Base-by-base conservation (phyloP, 1,284 basidiomycete species). In the Austroboletus novae-zelandiae region DNA sequence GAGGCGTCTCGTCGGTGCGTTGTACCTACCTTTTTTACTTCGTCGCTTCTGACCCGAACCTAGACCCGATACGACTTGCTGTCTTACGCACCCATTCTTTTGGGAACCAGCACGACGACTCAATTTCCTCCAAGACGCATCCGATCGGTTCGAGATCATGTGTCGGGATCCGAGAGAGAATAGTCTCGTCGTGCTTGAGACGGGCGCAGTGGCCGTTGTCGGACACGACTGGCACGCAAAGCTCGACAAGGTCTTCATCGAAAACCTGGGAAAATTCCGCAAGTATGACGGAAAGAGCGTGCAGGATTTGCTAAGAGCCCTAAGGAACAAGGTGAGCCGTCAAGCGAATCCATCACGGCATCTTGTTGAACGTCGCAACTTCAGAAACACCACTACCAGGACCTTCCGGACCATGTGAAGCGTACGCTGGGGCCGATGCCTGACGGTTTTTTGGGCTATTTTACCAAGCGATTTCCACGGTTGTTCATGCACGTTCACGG, bases 91-190 rank as follows among this genome's bases (percentile, higher is more conserved):
- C 70, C 96, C 96, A 0, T 97, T 93, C 77, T 99, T 98, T 76
- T 99, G 96, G 97, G 86, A 91, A 53, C 75, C 94, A 0, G 84
- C 80, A 13, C 86, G 90, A 57, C 81, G 95, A 32, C 75, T 99
- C 3, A 85, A 81, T 43, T 99, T 99, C 80, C 75, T 99, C 14
- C 95, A 97, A 70, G 96, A 99, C 58, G 92, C 94, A 1, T 98
- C 94, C 0, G 96, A 99, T 69, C 84, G 94, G 2, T 98, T 99
- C 68, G 96, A 99, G 71, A 95, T 94, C 65, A 96, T 99, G 92
- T 91, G 88, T 59, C 81, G 89, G 43, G 94, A 96, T 46, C 93
- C 95, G 0, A 86, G 85, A 43, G 91, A 97, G 47, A 74, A 81
- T 0, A 80, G 85, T 47, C 77, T 99, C 14, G 65, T 90, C 13